Conservation (phyloP, 2,329 filamentous ascomycete genomes). For the Alternaria sp. region DNA sequence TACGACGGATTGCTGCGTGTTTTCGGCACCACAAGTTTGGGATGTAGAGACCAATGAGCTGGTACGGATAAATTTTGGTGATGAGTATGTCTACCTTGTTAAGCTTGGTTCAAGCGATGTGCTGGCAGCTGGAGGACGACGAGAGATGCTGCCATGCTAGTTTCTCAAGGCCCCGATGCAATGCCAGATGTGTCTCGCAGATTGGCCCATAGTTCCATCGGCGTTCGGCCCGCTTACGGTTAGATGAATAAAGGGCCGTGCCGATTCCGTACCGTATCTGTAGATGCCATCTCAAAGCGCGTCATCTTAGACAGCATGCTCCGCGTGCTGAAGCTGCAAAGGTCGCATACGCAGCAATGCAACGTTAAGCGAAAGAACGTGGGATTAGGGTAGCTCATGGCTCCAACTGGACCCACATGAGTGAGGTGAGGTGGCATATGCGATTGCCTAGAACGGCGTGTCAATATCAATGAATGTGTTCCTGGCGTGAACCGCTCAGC, state of each 20-base stretch:
- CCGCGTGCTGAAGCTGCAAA: conserved; percentile 24
- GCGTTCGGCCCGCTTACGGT: conserved; percentile 29
- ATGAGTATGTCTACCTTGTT: conserved; percentile 26
- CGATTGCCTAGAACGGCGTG: conserved; percentile 17
- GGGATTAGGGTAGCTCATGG: conserved; percentile 8
- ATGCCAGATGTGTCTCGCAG: conserved; percentile 38
- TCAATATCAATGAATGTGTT: conserved; percentile 24
- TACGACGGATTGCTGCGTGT: conserved; percentile 38
- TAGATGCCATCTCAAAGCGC: conserved; percentile 22
- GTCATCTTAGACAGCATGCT: conserved; percentile 33
- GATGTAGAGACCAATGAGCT: conserved; percentile 34
- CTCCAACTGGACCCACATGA: conserved; percentile 22
- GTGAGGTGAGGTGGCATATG: conserved; percentile 7
- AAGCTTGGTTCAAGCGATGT: conserved; percentile 38
- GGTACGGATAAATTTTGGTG: conserved; percentile 19
- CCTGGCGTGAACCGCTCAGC: conserved; percentile 36
- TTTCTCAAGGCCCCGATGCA: conserved; percentile 29
- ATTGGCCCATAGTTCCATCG: conserved; percentile 30
- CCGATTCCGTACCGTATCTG: conserved; percentile 36
- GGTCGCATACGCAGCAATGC: conserved; percentile 20
- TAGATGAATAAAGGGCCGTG: conserved; percentile 37
- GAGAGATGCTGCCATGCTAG: conserved; percentile 33
- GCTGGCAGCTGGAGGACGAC: conserved; percentile 39
- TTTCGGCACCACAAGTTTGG: conserved; percentile 28
- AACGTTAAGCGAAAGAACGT: conserved; percentile 16